Base-by-base conservation (phyloP, 495 filamentous ascomycete genomes). In the Neurospora sp. region DNA sequence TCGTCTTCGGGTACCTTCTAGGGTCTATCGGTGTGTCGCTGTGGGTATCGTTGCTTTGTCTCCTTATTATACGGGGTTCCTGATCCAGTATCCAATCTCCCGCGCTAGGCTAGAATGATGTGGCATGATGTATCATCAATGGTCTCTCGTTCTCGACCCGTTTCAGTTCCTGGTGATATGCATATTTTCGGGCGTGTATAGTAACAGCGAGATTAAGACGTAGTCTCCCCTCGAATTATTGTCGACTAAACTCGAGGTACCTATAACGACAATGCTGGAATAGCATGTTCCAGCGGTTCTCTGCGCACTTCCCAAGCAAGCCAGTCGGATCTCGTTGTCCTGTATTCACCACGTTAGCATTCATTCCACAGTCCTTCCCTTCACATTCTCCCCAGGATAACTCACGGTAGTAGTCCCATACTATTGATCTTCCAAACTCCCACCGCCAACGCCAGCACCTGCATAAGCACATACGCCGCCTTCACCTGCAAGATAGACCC, bases 391-490 rank as follows among this genome's bases (percentile, higher is more conserved):
- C 41, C 8, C 41, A 14, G 70, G 12, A 70, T 37, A 71, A 18
- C 53, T 81, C 87, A 94, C 91, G 96, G 96, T 81, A 99, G 85
- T 74, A 99, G 82, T 3, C 96, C 96, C 96, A 99, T 99, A 48
- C 87, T 88, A 83, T 98, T 97, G 37, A 99, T 89, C 81, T 99
- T 99, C 94, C 94, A 99, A 69, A 99, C 83, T 5, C 96, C 96
- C 81, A 98, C 81, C 0, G 85, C 93, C 80, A 99, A 79, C 61
- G 93, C 89, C 72, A 93, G 80, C 70, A 96, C 78, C 81, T 99
- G 95, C 90, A 95, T 94, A 39, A 88, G 83, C 35, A 98, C 88
- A 79, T 97, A 99, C 5, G 92, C 91, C 61, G 89, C 79, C 85
- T 98, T 98, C 45, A 95, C 94, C 61, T 88, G 85, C 71, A 94